Conservation (phyloP, 164 flowering plant genomes). For the Malania oleifera region DNA sequence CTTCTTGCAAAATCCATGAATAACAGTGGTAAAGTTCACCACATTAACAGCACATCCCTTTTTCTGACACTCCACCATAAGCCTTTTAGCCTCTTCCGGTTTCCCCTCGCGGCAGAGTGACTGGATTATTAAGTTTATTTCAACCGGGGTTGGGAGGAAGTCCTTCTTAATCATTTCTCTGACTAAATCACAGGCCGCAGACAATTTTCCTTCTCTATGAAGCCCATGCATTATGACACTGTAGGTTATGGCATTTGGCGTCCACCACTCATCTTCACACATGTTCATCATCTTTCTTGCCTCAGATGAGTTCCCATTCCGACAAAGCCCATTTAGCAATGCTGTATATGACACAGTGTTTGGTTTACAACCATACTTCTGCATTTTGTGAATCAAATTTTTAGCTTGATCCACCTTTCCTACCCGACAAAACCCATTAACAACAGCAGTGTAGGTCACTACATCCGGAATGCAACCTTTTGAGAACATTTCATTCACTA, state of each 20-base stretch:
- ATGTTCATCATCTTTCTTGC: constrained; percentile 74
- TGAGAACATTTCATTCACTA: constrained; percentile 67
- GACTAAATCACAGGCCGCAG: constrained; percentile 71
- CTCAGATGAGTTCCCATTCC: constrained; percentile 58
- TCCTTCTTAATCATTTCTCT: constrained; percentile 68
- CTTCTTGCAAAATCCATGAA: constrained; percentile 76
- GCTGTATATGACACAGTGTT: constrained; percentile 81
- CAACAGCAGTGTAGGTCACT: constrained; percentile 76
- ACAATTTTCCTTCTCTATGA: constrained; percentile 67
- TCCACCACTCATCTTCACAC: constrained; percentile 87
- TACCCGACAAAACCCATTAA: constrained; percentile 62
- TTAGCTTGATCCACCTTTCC: constrained; percentile 78
- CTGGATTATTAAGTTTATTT: constrained; percentile 63
- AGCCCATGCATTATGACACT: constrained; percentile 87
- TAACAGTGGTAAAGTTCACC: constrained; percentile 69
- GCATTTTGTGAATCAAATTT: constrained; percentile 68
- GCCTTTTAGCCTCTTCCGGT: constrained; percentile 52
- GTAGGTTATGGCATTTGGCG: constrained; percentile 80
- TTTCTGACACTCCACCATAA: constrained; percentile 72
- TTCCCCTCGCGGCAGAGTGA: constrained; percentile 61
- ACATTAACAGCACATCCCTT: constrained; percentile 81
- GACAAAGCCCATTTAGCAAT: constrained; percentile 72
- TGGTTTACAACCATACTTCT: constrained; percentile 81
- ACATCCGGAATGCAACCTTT: constrained; percentile 85
- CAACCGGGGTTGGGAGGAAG: constrained; percentile 70